Conservation (phyloP, 352 stramenopile genomes). For the Saprolegnia diclina region DNA sequence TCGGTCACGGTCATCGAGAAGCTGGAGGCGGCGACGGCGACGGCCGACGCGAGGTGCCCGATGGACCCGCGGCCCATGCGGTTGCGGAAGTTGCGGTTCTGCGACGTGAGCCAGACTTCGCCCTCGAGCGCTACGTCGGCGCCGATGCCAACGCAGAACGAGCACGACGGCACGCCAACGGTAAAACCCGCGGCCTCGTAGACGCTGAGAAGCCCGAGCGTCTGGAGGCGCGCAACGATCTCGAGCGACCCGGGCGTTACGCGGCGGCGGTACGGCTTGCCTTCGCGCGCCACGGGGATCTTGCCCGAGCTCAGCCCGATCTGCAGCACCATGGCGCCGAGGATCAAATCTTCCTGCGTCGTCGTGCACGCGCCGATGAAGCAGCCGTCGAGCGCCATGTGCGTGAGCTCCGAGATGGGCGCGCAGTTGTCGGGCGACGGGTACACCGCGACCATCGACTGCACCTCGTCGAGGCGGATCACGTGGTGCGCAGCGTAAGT, state of each 20-base stretch:
- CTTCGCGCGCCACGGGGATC: constrained; percentile 30
- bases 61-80: constrained; percentile 80
- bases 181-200: constrained; percentile 77
- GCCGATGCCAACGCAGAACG: constrained; percentile 76
- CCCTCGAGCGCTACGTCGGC: constrained; percentile 63
- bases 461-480: constrained; percentile 56
- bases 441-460: constrained; percentile 63
- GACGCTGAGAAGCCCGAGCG: constrained; percentile 59
- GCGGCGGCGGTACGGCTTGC: constrained; percentile 42
- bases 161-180: constrained; percentile 69
- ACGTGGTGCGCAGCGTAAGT: constrained; percentile 67
- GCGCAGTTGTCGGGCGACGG: constrained; percentile 79
- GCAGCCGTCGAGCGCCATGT: constrained; percentile 72
- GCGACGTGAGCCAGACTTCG: constrained; percentile 75
- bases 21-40: constrained; percentile 63
- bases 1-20: constrained; percentile 74
- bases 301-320: constrained; percentile 65
- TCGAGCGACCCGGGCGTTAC: constrained; percentile 74
- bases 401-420: constrained; percentile 53
- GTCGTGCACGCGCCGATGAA: constrained; percentile 82
- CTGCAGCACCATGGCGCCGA: constrained; percentile 67
- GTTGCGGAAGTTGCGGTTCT: constrained; percentile 85
- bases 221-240: constrained; percentile 56
- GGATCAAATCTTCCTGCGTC: constrained; percentile 74
- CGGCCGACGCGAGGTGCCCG: constrained; percentile 63